Evolutionary conservation across 176 grass and related monocot genomes (phyloP), one percentile per base, ranked within the genome.

Genomic region (Oryza glaberrima): DNA sequence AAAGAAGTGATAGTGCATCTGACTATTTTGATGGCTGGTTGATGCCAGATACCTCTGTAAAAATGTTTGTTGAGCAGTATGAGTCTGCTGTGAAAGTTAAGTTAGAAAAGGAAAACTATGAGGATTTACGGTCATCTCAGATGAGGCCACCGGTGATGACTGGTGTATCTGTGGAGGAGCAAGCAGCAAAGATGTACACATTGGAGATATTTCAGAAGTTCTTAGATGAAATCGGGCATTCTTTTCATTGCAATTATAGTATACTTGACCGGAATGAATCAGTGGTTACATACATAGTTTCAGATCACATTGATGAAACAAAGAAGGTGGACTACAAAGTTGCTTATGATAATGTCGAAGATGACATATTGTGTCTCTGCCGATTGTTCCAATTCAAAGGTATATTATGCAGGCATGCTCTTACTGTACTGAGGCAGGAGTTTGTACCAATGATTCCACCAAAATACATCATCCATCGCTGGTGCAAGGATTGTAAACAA

Each of bases 401-500:
- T 77, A 91, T 95, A 85, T 77, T 98, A 82, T 98, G 95, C 79
- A 92, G 92, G 73, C 95, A 98, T 76, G 89, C 92, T 22, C 90
- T 98, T 58, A 88, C 90, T 88, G 95, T 95, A 30, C 78, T 98
- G 72, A 88, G 87, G 46, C 93, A 87, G 80, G 90, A 98, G 79
- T 72, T 93, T 71, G 79, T 98, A 52, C 77, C 65, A 81, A 84
- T 90, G 47, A 90, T 95, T 74, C 93, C 95, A 82, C 82, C 80
- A 63, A 94, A 86, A 77, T 98, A 98, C 78, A 87, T 98, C 52
- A 89, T 98, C 64, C 77, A 84, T 38, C 88, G 90, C 38, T 98
- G 91, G 92, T 91, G 91, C 63, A 97, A 93, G 90, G 95, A 97
- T 80, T 92, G 75, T 78, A 97, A 93, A 80, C 92, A 85, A 74